phyloP scores from a whole-genome alignment of 163 green algal genomes.

The Chloromonas sp. region DNA sequence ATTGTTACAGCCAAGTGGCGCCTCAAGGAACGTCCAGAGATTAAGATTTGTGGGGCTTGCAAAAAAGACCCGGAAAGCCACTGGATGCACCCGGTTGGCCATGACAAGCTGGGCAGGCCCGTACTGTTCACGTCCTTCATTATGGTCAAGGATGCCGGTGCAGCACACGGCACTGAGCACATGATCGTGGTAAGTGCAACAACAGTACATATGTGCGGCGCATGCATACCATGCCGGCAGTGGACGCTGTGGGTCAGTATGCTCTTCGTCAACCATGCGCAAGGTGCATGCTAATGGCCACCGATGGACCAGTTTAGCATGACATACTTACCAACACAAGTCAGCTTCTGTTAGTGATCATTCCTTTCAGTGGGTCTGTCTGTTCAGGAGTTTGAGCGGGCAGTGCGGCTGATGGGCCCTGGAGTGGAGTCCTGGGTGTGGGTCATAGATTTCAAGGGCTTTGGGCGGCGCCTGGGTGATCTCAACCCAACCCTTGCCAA shows the following conservation, averaged over 20 bases:
- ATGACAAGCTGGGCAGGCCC: background rate
- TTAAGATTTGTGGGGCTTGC: background rate
- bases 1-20: background rate
- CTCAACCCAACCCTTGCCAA: background rate
- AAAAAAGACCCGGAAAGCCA: background rate
- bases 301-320: no score
- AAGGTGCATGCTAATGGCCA: no score
- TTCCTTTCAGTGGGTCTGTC: background rate
- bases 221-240: no score
- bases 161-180: background rate
- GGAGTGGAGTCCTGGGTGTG: background rate
- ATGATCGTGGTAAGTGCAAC: background rate
- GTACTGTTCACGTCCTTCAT: background rate
- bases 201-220: no score
- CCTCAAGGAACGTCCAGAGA: background rate
- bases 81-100: background rate
- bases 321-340: no score
- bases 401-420: background rate
- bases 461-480: background rate
- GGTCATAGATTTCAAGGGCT: slow-evolving; percentile 4
- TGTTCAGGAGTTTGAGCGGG: slow-evolving; percentile 4
- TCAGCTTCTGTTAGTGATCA: no score
- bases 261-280: no score
- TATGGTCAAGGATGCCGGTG: background rate
- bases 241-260: no score